Evolutionary conservation across 371 early-diverging fungal genomes (phyloP), one percentile per base, ranked within the genome.

Genomic region (Rhizopus delemar): DNA sequence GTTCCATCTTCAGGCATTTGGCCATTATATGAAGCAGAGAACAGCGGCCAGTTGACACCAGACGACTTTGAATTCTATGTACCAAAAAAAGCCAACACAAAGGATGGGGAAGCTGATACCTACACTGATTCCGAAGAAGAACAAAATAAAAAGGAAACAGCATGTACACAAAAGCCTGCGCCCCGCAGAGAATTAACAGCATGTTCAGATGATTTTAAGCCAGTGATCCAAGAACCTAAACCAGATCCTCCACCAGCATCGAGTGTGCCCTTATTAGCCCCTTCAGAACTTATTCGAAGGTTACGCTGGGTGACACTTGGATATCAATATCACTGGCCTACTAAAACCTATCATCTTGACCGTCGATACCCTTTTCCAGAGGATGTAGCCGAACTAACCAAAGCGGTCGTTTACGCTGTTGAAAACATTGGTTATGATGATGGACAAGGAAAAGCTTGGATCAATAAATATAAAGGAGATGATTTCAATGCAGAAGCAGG

Each of bases 261-360:
- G 53, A 72, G n/a, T 60, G 80, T 46, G 46, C 72, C 65, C 28
- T 33, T 62, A 15, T 54, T 84, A 5, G 68, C 82, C 16, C 78
- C 85, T 9, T 55, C 66, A 32, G 75, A 81, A 50, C 73, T 85
- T n/a, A 13, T 87, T 0, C 65, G 76, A 13, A 81, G 79, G 51
- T 63, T 92, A 64, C 86, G 97, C 7, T 97, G 97, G 97, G 82
- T 87, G 32, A 93, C 92, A 3, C 64, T 96, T 13, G 96, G 97
- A 8, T 84, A 84, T 66, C 92, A 94, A 71, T 97, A 95, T 73
- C 87, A 97, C 72, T 97, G 97, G 97, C 75, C 90, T 0, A 85
- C 84, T 8, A 93, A 93, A 60, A 82, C 81, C 4, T 94, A 89
- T 63, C 82, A 86, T 53, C 71, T 80, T 28, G 76, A 86, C 51